phyloP scores from a whole-genome alignment of 129 eudicot genomes.

The Deinandra increscens region DNA sequence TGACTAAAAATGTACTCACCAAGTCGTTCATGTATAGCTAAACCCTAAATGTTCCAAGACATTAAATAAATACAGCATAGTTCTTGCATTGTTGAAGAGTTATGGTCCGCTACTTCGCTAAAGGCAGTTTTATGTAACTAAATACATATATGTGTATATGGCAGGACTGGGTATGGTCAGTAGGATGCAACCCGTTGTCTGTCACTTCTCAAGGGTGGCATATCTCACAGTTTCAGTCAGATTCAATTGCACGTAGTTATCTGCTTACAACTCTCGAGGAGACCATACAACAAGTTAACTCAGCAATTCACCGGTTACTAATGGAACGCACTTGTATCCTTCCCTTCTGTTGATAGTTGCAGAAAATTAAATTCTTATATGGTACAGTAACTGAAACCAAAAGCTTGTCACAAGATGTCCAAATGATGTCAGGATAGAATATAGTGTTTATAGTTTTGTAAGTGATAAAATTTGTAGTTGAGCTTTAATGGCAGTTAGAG shows the following conservation, averaged over 20 bases:
- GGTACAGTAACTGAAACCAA: neutral
- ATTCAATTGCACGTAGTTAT: constrained; percentile 90
- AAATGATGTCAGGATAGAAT: constrained; percentile 1
- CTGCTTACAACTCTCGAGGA: constrained; percentile 89
- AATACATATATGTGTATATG: neutral
- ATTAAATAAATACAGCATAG: neutral
- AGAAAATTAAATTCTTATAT: neutral
- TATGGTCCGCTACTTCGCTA: neutral
- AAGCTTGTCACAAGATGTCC: neutral
- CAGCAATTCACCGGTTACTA: constrained; percentile 68
- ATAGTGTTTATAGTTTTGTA: neutral
- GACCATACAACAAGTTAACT: constrained; percentile 80
- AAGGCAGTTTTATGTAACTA: neutral
- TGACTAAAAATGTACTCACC: neutral
- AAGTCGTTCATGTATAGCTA: neutral
- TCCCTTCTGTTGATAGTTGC: constrained; percentile 17
- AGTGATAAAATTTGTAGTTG: neutral
- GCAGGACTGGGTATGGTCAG: constrained; percentile 98
- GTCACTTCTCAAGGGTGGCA: constrained; percentile 91
- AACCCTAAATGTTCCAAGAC: neutral
- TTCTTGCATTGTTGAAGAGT: neutral
- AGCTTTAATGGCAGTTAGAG: neutral
- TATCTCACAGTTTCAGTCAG: constrained; percentile 76
- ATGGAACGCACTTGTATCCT: constrained; percentile 95
- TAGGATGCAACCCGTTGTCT: constrained; percentile 85